Evolutionary conservation across 352 stramenopile species (phyloP).

Genomic region (Globisporangium middletonii): DNA sequence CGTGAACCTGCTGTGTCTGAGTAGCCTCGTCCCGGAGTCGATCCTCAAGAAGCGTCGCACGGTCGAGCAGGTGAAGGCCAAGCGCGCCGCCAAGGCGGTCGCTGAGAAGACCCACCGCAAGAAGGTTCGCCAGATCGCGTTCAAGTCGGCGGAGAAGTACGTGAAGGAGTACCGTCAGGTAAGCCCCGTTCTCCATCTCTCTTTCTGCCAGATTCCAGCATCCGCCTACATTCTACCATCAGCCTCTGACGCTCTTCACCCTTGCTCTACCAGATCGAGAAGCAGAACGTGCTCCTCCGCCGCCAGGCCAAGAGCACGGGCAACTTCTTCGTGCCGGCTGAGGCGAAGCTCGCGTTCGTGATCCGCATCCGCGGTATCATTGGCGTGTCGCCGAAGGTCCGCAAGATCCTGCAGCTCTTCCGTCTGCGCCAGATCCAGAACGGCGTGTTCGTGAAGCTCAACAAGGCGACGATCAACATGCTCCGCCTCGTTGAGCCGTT

Average conservation of each 20-base stretch:
- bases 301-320: slow-evolving; percentile 94
- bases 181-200: slow-evolving; percentile 11
- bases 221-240: not conserved
- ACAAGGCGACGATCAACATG: slow-evolving; percentile 99
- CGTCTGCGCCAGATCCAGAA: slow-evolving; percentile 99
- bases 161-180: slow-evolving; percentile 96
- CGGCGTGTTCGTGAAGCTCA: slow-evolving; percentile 98
- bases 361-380: slow-evolving; percentile 99
- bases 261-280: slow-evolving; percentile 63
- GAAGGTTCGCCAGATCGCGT: slow-evolving; percentile 86
- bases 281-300: slow-evolving; percentile 91
- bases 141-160: slow-evolving; percentile 98
- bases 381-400: slow-evolving; percentile 85
- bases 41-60: slow-evolving; percentile 90
- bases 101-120: slow-evolving; percentile 80
- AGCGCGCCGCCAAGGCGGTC: slow-evolving; percentile 67
- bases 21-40: slow-evolving; percentile 85
- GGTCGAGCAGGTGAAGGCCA: slow-evolving; percentile 84
- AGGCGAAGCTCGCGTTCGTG: slow-evolving; percentile 98
- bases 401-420: slow-evolving; percentile 99
- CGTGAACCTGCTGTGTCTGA: slow-evolving; percentile 14
- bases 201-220: too few relatives aligned
- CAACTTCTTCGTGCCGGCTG: slow-evolving; percentile 96
- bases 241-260: not conserved
- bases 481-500: slow-evolving; percentile 98